Base-by-base conservation (phyloP, 768 basidiomycete species). In the Pholiota conissans region DNA sequence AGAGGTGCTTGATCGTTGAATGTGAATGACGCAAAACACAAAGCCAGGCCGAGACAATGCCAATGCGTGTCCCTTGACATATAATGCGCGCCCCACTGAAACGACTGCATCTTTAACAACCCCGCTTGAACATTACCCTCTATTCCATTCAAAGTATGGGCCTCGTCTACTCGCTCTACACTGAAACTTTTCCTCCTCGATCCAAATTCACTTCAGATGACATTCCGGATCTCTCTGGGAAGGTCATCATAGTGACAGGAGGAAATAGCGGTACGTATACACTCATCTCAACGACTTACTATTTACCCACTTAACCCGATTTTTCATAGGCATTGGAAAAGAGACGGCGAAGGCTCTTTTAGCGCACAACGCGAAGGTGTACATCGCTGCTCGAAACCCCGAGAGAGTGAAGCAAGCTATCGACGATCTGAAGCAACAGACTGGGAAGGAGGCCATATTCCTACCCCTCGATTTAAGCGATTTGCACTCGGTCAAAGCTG, bases 321-420 rank as follows among this genome's bases (percentile, higher is more conserved):
- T 13, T 35, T 35, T 35, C 3, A 35, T 13, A 35, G 34, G 34
- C 34, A 35, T 35, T 16, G 34, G 34, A 35, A 35, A 35, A 13
- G 34, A 35, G 34, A 35, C 34, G 5, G 34, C n/a, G 11, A 35
- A 20, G n/a, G 39, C 39, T 5, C 39, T 40, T 5, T 20, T 40
- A 10, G 49, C 58, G 3, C 76, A 77, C 54, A 74, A 79, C 57
- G 81, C 77, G 26, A 79, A 74, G 49, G 83, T 85, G 0, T 86
- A 84, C 64, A 63, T 85, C 16, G 79, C 78, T 0, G 68, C 73
- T n/a, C 74, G 83, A 1, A 72, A 66, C 51, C 40, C 67, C 52
- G 62, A 63, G n/a, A 84, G 74, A 56, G 75, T 73, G 3, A 57
- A 68, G 13, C 64, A 58, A 11, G 76, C 78, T 3, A 76, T 82